Evolutionary conservation across 768 basidiomycete genomes (phyloP), one percentile per base, ranked within the genome.

Genomic region (Lactarius trivialis): DNA sequence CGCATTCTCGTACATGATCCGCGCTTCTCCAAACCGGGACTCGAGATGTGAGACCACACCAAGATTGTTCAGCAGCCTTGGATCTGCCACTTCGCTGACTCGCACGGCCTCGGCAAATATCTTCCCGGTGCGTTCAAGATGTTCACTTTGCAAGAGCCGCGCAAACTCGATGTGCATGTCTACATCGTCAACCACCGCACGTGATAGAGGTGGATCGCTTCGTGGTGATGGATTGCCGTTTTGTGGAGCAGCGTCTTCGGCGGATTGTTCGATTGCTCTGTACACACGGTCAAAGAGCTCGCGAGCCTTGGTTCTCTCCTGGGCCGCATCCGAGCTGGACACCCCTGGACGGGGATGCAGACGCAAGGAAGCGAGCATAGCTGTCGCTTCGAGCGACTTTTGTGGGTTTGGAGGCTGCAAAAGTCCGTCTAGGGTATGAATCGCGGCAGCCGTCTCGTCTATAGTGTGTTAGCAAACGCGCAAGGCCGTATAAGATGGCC

Each of bases 121-220:
- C 62, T 81, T 84, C 4, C 82, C 76, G 58, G 89, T 86, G 55
- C 87, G 84, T 30, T 91, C 91, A 15, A 87, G 66, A 69, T 80
- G 86, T 62, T 94, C 91, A 3, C 82, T 85, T 68, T 91, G 89
- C 90, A 93, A 98, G 58, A 97, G 72, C 51, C 86, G 83, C 12
- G 93, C 93, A 63, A 98, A 85, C 72, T 98, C 95, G n/a, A 86
- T 76, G 66, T 92, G 88, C 81, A 98, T 84, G 63, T 96, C 90
- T 56, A 89, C 76, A 69, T 99, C 96, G 15, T 89, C 84, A 0
- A 82, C 79, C 6, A 85, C 76, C 3, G 76, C 69, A 8, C 71
- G 64, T 24, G 70, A 67, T 12, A 68, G 65, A 17, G 60, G 49
- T 7, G 62, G 62, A 8, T 58, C 63, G 15, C 32, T 45, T n/a